Base-by-base conservation (phyloP, 2,329 filamentous ascomycete species). In the Penicillium expansum region DNA sequence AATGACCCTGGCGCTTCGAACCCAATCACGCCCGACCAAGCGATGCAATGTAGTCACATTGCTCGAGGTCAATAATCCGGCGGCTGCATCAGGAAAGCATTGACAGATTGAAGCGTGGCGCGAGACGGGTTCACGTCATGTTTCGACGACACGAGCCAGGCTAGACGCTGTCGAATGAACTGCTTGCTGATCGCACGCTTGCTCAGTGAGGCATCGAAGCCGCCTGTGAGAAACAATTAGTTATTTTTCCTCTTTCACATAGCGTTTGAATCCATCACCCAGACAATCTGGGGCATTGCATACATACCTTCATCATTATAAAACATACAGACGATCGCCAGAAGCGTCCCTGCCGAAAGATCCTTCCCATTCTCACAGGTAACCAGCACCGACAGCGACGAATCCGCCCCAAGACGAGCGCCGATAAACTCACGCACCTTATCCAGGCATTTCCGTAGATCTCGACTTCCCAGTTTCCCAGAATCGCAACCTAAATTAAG, bases 21-120 rank as follows among this genome's bases (percentile, higher is more conserved):
- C n/a, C 57, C 35, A 60, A 48, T 43, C 59, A 48, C 43, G 47
- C 30, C 33, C 41, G n/a, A 41, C 55, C 52, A 48, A 43, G 51
- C 32, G 29, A 53, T 24, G 35, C 22, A 47, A 59, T 58, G 35
- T 45, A 49, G 41, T 20, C 27, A 33, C 43, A 16, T 58, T 16
- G 30, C n/a, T 33, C 16, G 22, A n/a, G 42, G 24, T 70, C 60
- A 71, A 62, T 71, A 70, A 64, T 70, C 66, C 35, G 72, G 73
- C 50, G 70, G 67, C 61, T 76, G 73, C 86, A 97, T 93, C 50
- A 97, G 76, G 67, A 91, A 96, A 54, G 90, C 90, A 74, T 97
- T 97, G 5, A 97, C 88, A 64, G 91, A 93, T 74, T 97, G 92
- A 37, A 97, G 77, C 0, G 92, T 97, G 22, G 90, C 83, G 35